Evolutionary conservation across 73 alveolate genomes (phyloP).

Genomic region (Tetrahymena borealis): DNA sequence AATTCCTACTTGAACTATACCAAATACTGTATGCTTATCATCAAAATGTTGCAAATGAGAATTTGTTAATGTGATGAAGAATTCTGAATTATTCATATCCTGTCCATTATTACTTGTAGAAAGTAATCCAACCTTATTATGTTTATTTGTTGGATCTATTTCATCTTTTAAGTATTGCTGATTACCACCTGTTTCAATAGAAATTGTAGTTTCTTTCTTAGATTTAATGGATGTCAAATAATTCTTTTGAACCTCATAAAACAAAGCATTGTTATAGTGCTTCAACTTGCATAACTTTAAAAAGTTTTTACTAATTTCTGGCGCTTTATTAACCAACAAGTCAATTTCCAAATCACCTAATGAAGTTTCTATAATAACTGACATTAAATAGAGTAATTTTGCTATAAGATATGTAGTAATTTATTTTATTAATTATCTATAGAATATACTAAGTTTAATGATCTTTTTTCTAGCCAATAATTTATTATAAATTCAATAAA

Average conservation of each 20-base stretch:
- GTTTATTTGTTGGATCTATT: constrained; percentile 50
- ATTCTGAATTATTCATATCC: constrained; percentile 86
- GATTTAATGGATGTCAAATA: constrained; percentile 25
- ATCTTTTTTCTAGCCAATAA: too few species aligned
- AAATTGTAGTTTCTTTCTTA: neutral
- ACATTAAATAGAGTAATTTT: constrained; percentile 62
- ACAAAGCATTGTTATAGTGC: constrained; percentile 89
- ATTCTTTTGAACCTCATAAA: constrained; percentile 75
- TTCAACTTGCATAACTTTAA: constrained; percentile 93
- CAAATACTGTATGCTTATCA: constrained; percentile 96
- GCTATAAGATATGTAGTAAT: too few species aligned
- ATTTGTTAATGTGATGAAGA: constrained; percentile 84
- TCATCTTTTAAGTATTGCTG: constrained; percentile 82
- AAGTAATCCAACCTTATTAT: constrained; percentile 51
- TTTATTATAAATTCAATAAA: too few species aligned
- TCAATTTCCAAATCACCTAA: constrained; percentile 94
- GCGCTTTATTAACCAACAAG: constrained; percentile 79
- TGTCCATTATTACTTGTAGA: constrained; percentile 94
- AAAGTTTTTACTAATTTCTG: constrained; percentile 84
- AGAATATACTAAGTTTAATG: too few species aligned
- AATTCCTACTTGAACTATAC: constrained; percentile 88
- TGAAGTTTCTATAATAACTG: constrained; percentile 92
- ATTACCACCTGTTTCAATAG: constrained; percentile 7
- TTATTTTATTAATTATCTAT: too few species aligned
- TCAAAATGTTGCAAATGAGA: constrained; percentile 69